Evolutionary conservation across 2,329 filamentous ascomycete genomes (phyloP).

Genomic region (Stagonosporopsis tanaceti): DNA sequence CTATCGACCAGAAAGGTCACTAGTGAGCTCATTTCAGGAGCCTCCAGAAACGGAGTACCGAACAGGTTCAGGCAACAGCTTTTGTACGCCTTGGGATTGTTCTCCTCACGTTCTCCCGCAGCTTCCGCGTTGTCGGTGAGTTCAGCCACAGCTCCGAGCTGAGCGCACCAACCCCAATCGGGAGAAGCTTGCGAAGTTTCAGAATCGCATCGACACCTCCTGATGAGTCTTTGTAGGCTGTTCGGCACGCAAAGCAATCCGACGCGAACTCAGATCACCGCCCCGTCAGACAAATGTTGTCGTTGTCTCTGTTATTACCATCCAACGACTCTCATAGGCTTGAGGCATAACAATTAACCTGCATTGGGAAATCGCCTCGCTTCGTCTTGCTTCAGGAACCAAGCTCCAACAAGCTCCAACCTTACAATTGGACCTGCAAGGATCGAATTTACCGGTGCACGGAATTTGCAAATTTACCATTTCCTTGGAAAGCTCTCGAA

Average conservation of each 20-base stretch:
- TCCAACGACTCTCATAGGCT: conserved; percentile 25
- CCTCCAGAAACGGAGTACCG: neutral
- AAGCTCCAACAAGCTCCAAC: conserved; percentile 4
- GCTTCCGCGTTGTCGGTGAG: conserved; percentile 2
- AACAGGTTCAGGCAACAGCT: conserved; percentile 13
- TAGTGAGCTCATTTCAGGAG: too few species aligned
- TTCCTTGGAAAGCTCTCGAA: conserved; percentile 9
- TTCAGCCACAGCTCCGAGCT: neutral
- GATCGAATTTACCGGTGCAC: conserved; percentile 15
- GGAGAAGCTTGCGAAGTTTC: conserved; percentile 35
- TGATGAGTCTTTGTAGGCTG: conserved; percentile 19
- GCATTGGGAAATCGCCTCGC: conserved; percentile 23
- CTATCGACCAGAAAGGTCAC: too few species aligned
- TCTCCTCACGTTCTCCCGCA: conserved; percentile 10
- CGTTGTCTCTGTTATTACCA: conserved; percentile 17
- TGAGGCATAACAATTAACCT: conserved; percentile 7
- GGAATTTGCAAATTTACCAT: neutral
- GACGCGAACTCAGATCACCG: conserved; percentile 20
- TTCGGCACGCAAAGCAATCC: conserved; percentile 19
- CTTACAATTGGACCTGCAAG: conserved; percentile 6
- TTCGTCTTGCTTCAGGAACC: conserved; percentile 18
- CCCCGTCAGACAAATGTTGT: conserved; percentile 15
- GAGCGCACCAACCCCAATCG: conserved; percentile 14
- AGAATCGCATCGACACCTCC: conserved; percentile 11
- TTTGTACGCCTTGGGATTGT: conserved; percentile 1